Evolutionary conservation across 306 rosid species (phyloP), one percentile per base, ranked within the genome.

Genomic region (Begonia peltatifolia): DNA sequence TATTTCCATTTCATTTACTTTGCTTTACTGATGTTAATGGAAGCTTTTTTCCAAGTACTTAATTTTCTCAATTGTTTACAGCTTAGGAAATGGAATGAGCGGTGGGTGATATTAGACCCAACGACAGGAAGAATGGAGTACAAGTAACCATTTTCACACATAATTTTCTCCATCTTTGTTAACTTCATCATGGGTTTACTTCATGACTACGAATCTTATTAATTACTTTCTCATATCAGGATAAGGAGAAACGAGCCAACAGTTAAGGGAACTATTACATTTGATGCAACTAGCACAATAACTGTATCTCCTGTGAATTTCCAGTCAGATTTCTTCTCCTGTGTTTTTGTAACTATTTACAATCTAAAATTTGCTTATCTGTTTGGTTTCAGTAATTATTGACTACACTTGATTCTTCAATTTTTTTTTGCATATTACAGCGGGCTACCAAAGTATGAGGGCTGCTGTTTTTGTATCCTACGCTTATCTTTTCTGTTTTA

Each of bases 401-500:
- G 8, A 30, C 38, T 30, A 30, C 3, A 44, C 14, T 10, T 58
- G 17, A 43, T 58, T 57, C 52, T 10, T 44, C 20, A 3, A 15
- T 42, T 66, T 5, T 59, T n/a, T 65, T 66, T 53, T 58, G 44
- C 41, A 30, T 30, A 30, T 63, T 63, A 46, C 68, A 92, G 99
- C 49, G 99, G 99, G 60, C 69, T 71, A 35, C 80, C 92, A 42
- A 92, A 83, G 93, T 92, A 92, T 47, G 96, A 92, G 2, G 93
- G 94, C 13, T 92, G 99, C 89, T 92, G 99, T 71, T 57, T 92
- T 55, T 92, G 99, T 92, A 92, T 92, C 99, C 96, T 63, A 25
- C 58, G 49, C 9, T 55, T 50, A 49, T 51, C 53, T 42, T 41
- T 15, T 50, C 16, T 10, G 23, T 18, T 73, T 66, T 44, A 12